phyloP scores from a whole-genome alignment of 331 rosid genomes.

The Saraca asoca region DNA sequence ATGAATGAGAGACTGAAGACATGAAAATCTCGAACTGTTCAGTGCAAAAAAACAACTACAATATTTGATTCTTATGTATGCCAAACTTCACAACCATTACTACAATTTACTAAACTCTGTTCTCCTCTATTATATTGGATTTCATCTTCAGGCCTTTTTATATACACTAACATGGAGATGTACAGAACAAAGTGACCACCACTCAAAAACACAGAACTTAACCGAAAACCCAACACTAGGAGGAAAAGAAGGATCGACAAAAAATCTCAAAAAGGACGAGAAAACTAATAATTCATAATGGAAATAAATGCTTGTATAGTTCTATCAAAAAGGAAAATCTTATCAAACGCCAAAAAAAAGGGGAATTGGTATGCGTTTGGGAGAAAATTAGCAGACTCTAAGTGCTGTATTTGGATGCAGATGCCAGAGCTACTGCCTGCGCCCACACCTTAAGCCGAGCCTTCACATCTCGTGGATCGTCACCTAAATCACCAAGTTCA shows the following conservation, averaged over 20 bases:
- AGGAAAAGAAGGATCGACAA: not conserved
- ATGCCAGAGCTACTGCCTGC: slow-evolving; percentile 84
- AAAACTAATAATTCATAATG: slow-evolving; percentile 24
- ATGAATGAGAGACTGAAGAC: too few relatives aligned
- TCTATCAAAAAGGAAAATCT: not conserved
- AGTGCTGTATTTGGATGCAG: slow-evolving; percentile 53
- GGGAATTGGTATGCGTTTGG: not conserved
- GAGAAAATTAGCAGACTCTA: slow-evolving; percentile 21
- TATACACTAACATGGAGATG: slow-evolving; percentile 14
- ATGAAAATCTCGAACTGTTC: not conserved
- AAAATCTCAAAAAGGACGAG: not conserved
- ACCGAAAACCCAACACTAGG: slow-evolving; percentile 26
- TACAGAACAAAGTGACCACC: slow-evolving; percentile 36
- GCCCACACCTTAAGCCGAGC: slow-evolving; percentile 95
- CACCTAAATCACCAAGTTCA: slow-evolving; percentile 50
- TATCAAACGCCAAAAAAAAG: slow-evolving; percentile 2
- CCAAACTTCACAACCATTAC: not conserved
- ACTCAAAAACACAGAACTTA: slow-evolving; percentile 20
- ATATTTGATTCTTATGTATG: not conserved
- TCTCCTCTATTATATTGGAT: not conserved
- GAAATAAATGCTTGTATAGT: not conserved
- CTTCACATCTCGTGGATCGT: slow-evolving; percentile 83
- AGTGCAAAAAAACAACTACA: not conserved
- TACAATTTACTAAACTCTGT: not conserved
- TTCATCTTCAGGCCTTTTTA: slow-evolving; percentile 25